A percentile compares a stretch with the other conserved stretches of the same genome.
These are phyloP conservation scores for Boletus reticulatus DNA, from an alignment of 768 basidiomycete species.

Conservation along the genomic window DNA sequence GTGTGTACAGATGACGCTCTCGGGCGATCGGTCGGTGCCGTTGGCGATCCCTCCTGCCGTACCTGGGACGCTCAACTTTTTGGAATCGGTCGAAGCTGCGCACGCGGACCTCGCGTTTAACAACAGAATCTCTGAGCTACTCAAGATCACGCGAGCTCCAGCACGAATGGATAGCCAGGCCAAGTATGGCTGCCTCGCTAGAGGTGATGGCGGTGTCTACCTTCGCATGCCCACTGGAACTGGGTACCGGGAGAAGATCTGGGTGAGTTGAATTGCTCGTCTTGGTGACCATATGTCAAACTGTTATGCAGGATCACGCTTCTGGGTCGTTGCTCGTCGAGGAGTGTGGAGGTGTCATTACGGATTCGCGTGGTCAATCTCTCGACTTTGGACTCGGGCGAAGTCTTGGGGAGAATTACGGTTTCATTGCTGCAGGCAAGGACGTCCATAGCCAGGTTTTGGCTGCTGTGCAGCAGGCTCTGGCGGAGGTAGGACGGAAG, in stretches of 20 bases:
- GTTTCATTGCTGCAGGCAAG: constrained; percentile 80
- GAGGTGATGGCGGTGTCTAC: constrained; percentile 85
- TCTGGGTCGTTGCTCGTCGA: constrained; percentile 79
- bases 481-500: constrained; percentile 15
- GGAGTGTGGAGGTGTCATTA: constrained; percentile 89
- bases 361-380: constrained; percentile 73
- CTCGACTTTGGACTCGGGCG: constrained; percentile 88
- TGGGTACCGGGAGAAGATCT: constrained; percentile 93
- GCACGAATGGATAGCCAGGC: constrained; percentile 95
- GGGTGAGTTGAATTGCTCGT: constrained; percentile 51
- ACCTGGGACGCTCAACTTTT: constrained; percentile 56
- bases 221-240: constrained; percentile 74
- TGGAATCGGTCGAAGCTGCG: constrained; percentile 90
- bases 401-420: constrained; percentile 82
- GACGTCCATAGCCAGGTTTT: constrained; percentile 68
- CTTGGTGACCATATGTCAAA: no score
- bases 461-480: constrained; percentile 67
- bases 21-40: constrained; percentile 44
- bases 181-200: constrained; percentile 86
- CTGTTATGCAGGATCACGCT: constrained; percentile 75
- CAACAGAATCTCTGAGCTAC: constrained; percentile 60
- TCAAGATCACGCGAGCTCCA: constrained; percentile 64
- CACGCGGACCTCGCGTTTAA: constrained; percentile 92
- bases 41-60: constrained; percentile 48
- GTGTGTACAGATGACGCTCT: constrained; percentile 50